A percentile compares a stretch with the other conserved stretches of the same genome.
These are phyloP conservation scores for Pyrus hybrid DNA, from an alignment of 331 rosid genomes.

Conservation along the genomic window DNA sequence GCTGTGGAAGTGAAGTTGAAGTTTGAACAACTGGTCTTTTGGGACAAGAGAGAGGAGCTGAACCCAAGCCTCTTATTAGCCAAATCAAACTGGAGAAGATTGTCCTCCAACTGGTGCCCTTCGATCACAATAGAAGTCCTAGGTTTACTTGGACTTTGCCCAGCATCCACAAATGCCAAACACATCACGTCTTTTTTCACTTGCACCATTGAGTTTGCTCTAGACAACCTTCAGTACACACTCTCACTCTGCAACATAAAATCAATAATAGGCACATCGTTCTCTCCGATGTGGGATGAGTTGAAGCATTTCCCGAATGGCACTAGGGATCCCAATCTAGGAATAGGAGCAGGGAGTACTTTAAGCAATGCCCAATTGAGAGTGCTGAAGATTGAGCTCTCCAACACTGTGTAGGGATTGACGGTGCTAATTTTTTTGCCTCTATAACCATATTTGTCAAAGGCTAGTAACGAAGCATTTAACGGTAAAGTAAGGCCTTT, in stretches of 20 bases:
- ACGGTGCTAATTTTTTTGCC: slow-evolving; percentile 33
- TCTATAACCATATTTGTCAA: background rate
- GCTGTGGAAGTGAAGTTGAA: slow-evolving; percentile 8
- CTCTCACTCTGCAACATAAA: slow-evolving; percentile 43
- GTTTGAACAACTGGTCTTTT: slow-evolving; percentile 19
- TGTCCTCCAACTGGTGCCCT: slow-evolving; percentile 36
- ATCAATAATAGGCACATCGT: slow-evolving; percentile 31
- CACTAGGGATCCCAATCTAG: slow-evolving; percentile 17
- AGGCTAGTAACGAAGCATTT: slow-evolving; percentile 9
- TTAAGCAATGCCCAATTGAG: slow-evolving; percentile 21
- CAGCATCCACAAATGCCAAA: slow-evolving; percentile 38
- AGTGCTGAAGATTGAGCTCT: slow-evolving; percentile 28
- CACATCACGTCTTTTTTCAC: slow-evolving; percentile 33
- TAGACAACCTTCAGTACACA: slow-evolving; percentile 32
- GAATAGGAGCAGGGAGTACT: slow-evolving; percentile 8
- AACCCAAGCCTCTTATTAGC: slow-evolving; percentile 21
- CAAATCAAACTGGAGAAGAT: slow-evolving; percentile 19
- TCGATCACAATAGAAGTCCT: slow-evolving; percentile 40
- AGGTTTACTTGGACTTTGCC: background rate
- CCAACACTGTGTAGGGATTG: slow-evolving; percentile 36
- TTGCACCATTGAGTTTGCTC: slow-evolving; percentile 43
- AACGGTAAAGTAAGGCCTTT: slow-evolving; percentile 26
- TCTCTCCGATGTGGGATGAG: background rate
- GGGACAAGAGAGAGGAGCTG: slow-evolving; percentile 14
- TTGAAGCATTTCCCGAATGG: slow-evolving; percentile 36